Base-by-base conservation (phyloP, 1,284 basidiomycete species). In the Lentinus polychrous region DNA sequence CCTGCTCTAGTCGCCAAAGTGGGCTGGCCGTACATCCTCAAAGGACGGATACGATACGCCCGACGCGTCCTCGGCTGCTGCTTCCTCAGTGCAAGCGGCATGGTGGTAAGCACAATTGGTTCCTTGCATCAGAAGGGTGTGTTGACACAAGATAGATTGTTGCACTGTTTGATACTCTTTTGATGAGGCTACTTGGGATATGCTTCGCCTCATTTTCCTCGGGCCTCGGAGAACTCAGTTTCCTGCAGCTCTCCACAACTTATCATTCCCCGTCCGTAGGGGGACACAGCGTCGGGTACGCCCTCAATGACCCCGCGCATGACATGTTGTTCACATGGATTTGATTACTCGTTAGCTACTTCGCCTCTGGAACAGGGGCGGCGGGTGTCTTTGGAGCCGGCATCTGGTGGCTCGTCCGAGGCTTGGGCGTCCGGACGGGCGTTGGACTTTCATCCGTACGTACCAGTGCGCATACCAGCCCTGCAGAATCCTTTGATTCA, bases 351-450 rank as follows among this genome's bases (percentile, higher is more conserved):
- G n/a, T n/a, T 43, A 88, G 85, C 1, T 90, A 88, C 58, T 94
- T 93, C 66, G 84, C 91, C 2, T 86, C 86, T 7, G 95, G 95
- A 0, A 99, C 95, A 0, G 95, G 95, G 1, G 92, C 89, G 1
- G 95, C 95, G 0, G 95, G 95, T 0, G 77, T 98, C 3, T 86
- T 88, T 0, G 96, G 95, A 4, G 94, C 95, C 0, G 86, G 86
- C 35, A 65, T 96, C 5, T 99, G 95, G 95, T 98, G 95, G 95
- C 74, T 93, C 55, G 71, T 98, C 1, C 76, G 96, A 32, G 81
- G 82, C 0, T 67, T 96, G 1, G 95, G 95, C 11, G 91, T 99
- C 5, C 78, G 81, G 43, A 61, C 70, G 6, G 96, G 94, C 0
- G 81, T 99, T 18, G 86, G 90, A 0, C 61, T 94, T 14, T 92